Evolutionary conservation across 345 rosid genomes (phyloP), one percentile per base, ranked within the genome.

Genomic region (Lepidium sativum): DNA sequence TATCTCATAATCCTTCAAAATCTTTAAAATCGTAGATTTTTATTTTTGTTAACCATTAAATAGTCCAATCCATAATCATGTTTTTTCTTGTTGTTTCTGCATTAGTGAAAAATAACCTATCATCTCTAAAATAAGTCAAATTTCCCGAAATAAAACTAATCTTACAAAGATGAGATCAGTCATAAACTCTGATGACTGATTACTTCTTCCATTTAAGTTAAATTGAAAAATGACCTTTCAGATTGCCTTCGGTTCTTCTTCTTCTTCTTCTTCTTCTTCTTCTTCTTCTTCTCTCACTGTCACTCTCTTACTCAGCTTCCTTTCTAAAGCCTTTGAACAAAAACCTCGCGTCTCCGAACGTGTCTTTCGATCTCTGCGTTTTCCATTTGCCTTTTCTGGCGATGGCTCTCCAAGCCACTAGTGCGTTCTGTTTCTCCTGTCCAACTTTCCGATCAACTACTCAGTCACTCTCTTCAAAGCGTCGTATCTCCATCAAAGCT

Each of bases 361-460:
- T 67, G 8, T 2, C 25, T 56, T 7, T 6, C 51, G 37, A 53
- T 62, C 32, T 52, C 58, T 20, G 51, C 71, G 38, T 33, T 64
- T 51, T 2, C 16, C 35, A 9, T 35, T 50, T 4, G 42, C 62
- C 15, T 67, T 54, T 37, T 39, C 56, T 29, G n/a, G 1, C 72
- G 15, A 75, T 75, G 78, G 71, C 68, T 64, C 71, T 75, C 1
- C 78, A 75, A 21, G 62, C 75, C 47, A 50, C 70, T 16, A 18
- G 68, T 16, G 11, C 67, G 5, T 51, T 75, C 42, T 64, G 68
- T 38, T 75, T 69, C 63, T 69, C 67, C 56, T 14, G 18, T 38
- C 56, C 44, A 6, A 39, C 6, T 58, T 33, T 64, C 47, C 66
- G 78, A 17, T 52, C 71, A 40, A 32, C 43, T 63, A 27, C 57